Evolutionary conservation across 108 stramenopile genomes (phyloP).

Genomic region (Nitzschia palea): DNA sequence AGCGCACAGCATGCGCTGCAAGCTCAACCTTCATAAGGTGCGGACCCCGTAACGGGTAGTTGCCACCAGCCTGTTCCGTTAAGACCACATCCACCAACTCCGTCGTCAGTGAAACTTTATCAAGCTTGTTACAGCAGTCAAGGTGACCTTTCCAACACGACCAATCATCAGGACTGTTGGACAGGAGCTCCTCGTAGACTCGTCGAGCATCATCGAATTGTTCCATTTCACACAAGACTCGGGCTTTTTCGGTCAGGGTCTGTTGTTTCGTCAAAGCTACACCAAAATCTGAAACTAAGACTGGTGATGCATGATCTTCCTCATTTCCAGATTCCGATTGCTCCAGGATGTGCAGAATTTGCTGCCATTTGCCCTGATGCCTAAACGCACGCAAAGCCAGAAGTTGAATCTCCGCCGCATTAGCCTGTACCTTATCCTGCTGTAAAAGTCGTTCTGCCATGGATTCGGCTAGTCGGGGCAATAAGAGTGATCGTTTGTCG

Average conservation of each 20-base stretch:
- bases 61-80: slow-evolving; percentile 14
- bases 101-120: slow-evolving; percentile 8
- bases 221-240: slow-evolving; percentile 32
- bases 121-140: slow-evolving; percentile 18
- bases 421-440: slow-evolving; percentile 13
- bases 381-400: slow-evolving; percentile 52
- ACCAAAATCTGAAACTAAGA: slow-evolving; percentile 10
- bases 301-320: background rate
- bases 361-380: slow-evolving; percentile 58
- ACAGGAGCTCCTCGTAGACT: slow-evolving; percentile 52
- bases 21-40: slow-evolving; percentile 59
- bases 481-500: slow-evolving; percentile 39
- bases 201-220: slow-evolving; percentile 40
- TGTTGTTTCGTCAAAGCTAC: slow-evolving; percentile 18
- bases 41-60: slow-evolving; percentile 49
- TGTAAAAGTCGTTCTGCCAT: slow-evolving; percentile 47
- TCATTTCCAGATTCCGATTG: background rate
- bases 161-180: slow-evolving; percentile 68
- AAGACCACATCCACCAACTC: slow-evolving; percentile 25
- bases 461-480: slow-evolving; percentile 77
- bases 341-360: slow-evolving; percentile 52
- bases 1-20: slow-evolving; percentile 32
- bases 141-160: slow-evolving; percentile 68
- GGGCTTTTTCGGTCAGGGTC: slow-evolving; percentile 32
- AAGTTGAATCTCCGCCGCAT: slow-evolving; percentile 51